These are phyloP conservation scores for Oryza longistaminata DNA, from an alignment of 176 grass and related monocot species.

Conservation along the genomic window DNA sequence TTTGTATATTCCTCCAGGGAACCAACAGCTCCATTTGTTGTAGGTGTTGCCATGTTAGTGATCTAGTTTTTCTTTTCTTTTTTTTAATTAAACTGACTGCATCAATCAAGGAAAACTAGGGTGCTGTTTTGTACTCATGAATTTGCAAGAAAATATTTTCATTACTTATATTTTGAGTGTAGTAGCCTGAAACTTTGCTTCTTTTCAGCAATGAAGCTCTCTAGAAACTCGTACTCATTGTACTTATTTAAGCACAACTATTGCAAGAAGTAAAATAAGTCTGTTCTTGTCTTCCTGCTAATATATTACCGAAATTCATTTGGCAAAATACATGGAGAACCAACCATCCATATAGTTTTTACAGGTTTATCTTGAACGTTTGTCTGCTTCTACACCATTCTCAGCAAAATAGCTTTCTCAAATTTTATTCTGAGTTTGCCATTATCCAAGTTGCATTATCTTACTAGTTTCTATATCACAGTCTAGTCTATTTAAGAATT, in stretches of 20 bases:
- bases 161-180: not conserved
- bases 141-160: not conserved
- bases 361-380: not conserved
- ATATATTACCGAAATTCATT: not conserved
- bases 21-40: not conserved
- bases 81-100: not conserved
- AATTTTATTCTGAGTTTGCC: no score
- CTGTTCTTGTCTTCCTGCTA: not conserved
- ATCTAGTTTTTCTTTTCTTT: not conserved
- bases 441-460: no score
- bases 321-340: not conserved
- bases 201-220: not conserved
- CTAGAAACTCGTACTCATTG: not conserved
- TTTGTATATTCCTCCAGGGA: not conserved
- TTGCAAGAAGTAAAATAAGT: not conserved
- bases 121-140: not conserved
- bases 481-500: no score
- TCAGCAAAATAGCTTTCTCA: not conserved
- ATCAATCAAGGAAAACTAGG: not conserved
- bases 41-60: not conserved
- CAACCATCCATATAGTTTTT: not conserved
- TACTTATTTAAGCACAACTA: not conserved
- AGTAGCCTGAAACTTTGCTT: not conserved
- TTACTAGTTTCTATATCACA: no score
- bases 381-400: not conserved